Evolutionary conservation across 2,329 filamentous ascomycete genomes (phyloP).

Genomic region (Alternaria metachromatica): DNA sequence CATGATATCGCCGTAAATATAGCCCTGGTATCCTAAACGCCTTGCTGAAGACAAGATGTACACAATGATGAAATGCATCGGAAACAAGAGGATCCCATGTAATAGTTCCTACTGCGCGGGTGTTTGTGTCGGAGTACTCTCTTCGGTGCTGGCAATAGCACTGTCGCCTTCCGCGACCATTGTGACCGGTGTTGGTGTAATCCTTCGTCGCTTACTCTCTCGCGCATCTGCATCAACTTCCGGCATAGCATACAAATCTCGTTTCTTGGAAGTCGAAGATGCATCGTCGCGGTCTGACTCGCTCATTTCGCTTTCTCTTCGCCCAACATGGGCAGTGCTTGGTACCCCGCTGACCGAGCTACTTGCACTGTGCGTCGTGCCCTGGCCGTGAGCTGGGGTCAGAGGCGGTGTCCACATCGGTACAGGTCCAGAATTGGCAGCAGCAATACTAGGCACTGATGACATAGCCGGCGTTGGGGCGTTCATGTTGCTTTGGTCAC

Average conservation of each 20-base stretch:
- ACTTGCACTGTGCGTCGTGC: conserved; percentile 59
- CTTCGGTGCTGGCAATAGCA: conserved; percentile 41
- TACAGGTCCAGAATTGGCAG: conserved; percentile 68
- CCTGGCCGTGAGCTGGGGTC: conserved; percentile 67
- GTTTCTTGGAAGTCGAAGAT: conserved; percentile 39
- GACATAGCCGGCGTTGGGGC: conserved; percentile 82
- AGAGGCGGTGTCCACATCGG: conserved; percentile 90
- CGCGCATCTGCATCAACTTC: conserved; percentile 44
- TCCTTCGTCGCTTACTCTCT: conserved; percentile 53
- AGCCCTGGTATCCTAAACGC: conserved; percentile 23
- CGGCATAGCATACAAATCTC: conserved; percentile 46
- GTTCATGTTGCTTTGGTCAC: conserved; percentile 60
- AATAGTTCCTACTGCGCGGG: conserved; percentile 20
- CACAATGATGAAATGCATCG: not conserved
- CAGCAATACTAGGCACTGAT: conserved; percentile 77
- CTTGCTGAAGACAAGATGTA: conserved; percentile 20
- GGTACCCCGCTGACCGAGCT: conserved; percentile 61
- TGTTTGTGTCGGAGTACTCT: conserved; percentile 35
- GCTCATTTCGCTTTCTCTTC: conserved; percentile 43
- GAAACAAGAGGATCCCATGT: conserved; percentile 2
- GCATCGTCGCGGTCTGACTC: conserved; percentile 47
- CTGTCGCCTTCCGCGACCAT: conserved; percentile 31
- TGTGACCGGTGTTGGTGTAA: conserved; percentile 54
- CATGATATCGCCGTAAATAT: conserved; percentile 1
- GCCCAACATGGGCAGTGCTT: conserved; percentile 36